Base-by-base conservation (phyloP, 495 filamentous ascomycete species). In the Penicillium taxi region DNA sequence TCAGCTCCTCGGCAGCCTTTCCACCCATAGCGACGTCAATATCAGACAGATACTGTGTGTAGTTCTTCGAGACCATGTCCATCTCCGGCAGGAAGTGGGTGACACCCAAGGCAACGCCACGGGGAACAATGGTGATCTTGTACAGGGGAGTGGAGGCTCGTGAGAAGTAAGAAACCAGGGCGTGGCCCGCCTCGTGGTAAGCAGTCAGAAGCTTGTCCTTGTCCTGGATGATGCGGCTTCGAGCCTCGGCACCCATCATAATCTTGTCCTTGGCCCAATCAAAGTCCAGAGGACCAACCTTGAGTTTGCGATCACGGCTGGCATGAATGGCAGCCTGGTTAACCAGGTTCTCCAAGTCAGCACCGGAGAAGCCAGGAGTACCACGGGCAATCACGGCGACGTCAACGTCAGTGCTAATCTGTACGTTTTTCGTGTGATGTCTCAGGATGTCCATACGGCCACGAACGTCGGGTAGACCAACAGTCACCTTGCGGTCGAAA, bases 251-350 rank as follows among this genome's bases (percentile, higher is more conserved):
- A 30, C 91, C 91, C 85, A 98, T 94, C 67, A 96, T 81, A 39
- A 98, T 86, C 63, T 89, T 94, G 67, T 98, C 91, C 59, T 93
- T 96, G 30, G 91, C 90, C 86, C 87, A 96, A 44, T 96, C 91
- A 36, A 98, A 83, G 53, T 96, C 86, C 13, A 71, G 55, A 54
- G 86, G 80, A 14, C 72, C 66, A 43, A 98, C 88, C 27, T 76
- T 75, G 27, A 61, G 61, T 11, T 78, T 72, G 61, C 85, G 90
- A 34, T 80, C 70, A 56, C 88, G 84, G 56, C 82, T 86, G 11
- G 91, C 91, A 47, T 81, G 86, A 23, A 96, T 80, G 6, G 91
- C 91, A 22, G 91, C 91, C 62, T 95, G 86, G 61, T 98, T 98
- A 48, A 94, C 83, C 45, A 98, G 71, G 53, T 96, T 96, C 59